Base-by-base conservation (phyloP, 1,139 yeast genomes). In the Taiozyma sp. region DNA sequence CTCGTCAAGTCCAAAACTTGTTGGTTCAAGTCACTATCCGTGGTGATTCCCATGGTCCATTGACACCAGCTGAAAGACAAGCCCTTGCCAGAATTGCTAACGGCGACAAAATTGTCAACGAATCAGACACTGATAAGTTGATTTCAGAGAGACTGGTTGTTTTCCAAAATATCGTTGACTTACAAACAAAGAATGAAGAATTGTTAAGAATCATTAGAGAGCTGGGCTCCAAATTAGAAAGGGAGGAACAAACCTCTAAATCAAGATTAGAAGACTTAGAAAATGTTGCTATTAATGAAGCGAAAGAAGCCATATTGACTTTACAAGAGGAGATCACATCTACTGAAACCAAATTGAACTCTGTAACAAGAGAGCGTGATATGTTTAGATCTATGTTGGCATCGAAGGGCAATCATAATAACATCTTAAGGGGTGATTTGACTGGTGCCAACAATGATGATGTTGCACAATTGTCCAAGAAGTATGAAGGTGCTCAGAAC, bases 1-100 rank as follows among this genome's bases (percentile, higher is more conserved):
- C 95, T 9, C 80, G 85, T 44, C 98, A 93, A 65, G 78, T 93
- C 19, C 89, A 89, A 58, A 79, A 78, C 51, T 74, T 90, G 47
- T 73, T 92, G 48, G 79, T 86, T 13, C 92, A 89, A 62, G 74
- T 84, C 8, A 79, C 85, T 50, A 73, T 81, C 13, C 75, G 83
- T 46, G 79, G 77, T 13, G 72, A 73, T 41, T 64, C 67, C 40
- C 77, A 74, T 39, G 79, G 79, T 39, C 87, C 91, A 7, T 70
- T 88, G 38, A 72, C 83, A 10, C 69, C 77, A 1, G 74, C 75
- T 30, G 96, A 88, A 61, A 75, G 77, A 57, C 72, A 71, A 34
- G 66, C 68, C 14, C 63, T 72, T 16, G 67, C 65, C 43, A 69
- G 70, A 43, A 57, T 68, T n/a, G 56, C 66, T 4, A 59, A 58